Conservation (phyloP, 208 protist genomes). For the Trypanosoma grayi region DNA sequence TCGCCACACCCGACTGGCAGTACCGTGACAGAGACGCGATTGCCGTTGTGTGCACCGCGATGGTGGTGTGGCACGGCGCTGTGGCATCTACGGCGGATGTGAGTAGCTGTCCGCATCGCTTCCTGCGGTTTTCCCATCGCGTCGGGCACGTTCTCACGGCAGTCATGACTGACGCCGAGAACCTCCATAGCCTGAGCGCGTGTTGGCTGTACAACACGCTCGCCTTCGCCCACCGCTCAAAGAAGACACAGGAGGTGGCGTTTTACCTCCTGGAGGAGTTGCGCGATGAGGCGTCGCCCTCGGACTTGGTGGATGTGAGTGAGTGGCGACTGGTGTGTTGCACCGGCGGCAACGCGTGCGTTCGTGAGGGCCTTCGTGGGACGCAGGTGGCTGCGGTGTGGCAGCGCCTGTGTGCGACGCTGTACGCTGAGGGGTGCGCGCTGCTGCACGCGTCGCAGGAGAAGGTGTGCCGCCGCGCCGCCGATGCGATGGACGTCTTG, state of each 20-base stretch:
- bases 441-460: constrained; percentile 5
- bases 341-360: constrained; percentile 3
- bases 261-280: constrained; percentile 17
- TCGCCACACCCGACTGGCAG: not conserved
- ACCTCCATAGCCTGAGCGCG: not conserved
- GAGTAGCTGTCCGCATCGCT: not conserved
- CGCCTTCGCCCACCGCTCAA: constrained; percentile 11
- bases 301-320: not conserved
- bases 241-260: constrained; percentile 4
- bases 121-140: constrained; percentile 27
- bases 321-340: not conserved
- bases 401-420: constrained; percentile 6
- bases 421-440: constrained; percentile 16
- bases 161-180: not conserved
- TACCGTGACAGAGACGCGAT: not conserved
- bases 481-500: not conserved
- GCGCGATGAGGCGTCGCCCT: not conserved
- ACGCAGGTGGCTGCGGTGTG: constrained; percentile 4
- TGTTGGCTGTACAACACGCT: constrained; percentile 30
- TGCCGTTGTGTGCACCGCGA: constrained; percentile 15
- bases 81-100: not conserved
- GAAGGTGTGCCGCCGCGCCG: constrained; percentile 1
- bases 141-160: constrained; percentile 7
- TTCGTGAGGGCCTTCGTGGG: constrained; percentile 9
- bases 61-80: constrained; percentile 27